Base-by-base conservation (phyloP, 2,329 filamentous ascomycete species). In the Penicillium psychrosexuale region DNA sequence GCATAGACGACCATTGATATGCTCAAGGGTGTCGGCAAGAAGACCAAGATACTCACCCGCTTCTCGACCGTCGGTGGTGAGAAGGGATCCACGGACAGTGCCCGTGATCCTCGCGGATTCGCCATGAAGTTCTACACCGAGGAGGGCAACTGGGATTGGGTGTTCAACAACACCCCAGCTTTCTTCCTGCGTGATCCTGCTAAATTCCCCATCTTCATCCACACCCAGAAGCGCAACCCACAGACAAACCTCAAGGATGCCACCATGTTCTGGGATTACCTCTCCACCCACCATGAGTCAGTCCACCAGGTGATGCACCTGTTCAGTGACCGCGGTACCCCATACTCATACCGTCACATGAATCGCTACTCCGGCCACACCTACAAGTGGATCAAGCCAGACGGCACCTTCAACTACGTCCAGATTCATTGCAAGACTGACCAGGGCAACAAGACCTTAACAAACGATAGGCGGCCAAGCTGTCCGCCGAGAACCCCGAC, bases 21-120 rank as follows among this genome's bases (percentile, higher is more conserved):
- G 65, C 74, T 80, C 60, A 80, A 76, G 65, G 76, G 82, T 53
- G 78, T 83, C 50, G 88, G 87, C 62, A 90, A 90, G 77, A 83
- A 83, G 70, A 89, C 86, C 45, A 83, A 86, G 15, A 72, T 86
- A 58, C 80, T 86, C 1, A 80, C 82, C 40, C 84, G 89, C 4
- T 90, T 91, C 73, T 90, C 87, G 0, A 91, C 88, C 1, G 88
- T 91, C 5, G 87, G 87, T 67, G 87, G 87, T 56, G 87, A 90
- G 71, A 84, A 83, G 55, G 87, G 87, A 7, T 89, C 85, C 4
- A 80, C 87, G 54, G 88, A 91, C 65, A 85, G 83, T 60, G 87
- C 86, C 31, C 83, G 88, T 56, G 88, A 91, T 61, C 87, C 87
- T 9, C 79, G 87, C 65, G 88, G 88, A 0, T 90, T 91, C 65